Base-by-base conservation (phyloP, 495 filamentous ascomycete genomes). In the Trichoderma reesei region DNA sequence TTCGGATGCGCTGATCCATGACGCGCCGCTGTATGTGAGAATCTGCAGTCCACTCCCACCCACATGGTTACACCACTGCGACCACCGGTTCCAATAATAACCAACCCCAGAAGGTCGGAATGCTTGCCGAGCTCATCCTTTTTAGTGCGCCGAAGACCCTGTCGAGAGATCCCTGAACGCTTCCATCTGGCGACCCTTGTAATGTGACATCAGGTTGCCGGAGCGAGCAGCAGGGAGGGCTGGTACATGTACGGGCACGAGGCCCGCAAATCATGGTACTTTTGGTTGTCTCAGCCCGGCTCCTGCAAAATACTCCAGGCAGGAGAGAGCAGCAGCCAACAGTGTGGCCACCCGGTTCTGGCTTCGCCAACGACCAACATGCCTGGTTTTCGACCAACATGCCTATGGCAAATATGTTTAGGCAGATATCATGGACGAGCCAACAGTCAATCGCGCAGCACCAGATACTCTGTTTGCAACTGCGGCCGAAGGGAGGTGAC, bases 21-120 rank as follows among this genome's bases (percentile, higher is more conserved):
- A 26, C 26, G 26, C 31, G 16, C 31, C 51, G 34, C 51, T 56
- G 51, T 31, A 56, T 33, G 31, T 33, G 51, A 56, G 10, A 56
- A 56, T 56, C 51, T 56, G 51, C 51, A 56, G 51, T 56, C 51
- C 26, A 10, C 51, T 56, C 51, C 51, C 51, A 34, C 51, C 51
- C 51, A 56, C 51, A 56, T 56, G 51, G 51, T 56, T 56, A 56
- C 51, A 56, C 51, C 51, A 56, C 31, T 56, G 31, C 51, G 8
- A 56, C 51, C 51, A 34, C 51, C 51, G 31, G 51, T 56, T 56
- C 51, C 51, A 56, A 56, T 56, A 56, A 56, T 56, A 56, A 56
- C 51, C 51, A 56, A 56, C 51, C 51, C 51, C 51, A 56, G 51
- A 56, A 56, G 51, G 51, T 56, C 51, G 51, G 51, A 56, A 56